These are phyloP conservation scores for Fusarium hainanense DNA, from an alignment of 2,329 filamentous ascomycete genomes.

Conservation along the genomic window DNA sequence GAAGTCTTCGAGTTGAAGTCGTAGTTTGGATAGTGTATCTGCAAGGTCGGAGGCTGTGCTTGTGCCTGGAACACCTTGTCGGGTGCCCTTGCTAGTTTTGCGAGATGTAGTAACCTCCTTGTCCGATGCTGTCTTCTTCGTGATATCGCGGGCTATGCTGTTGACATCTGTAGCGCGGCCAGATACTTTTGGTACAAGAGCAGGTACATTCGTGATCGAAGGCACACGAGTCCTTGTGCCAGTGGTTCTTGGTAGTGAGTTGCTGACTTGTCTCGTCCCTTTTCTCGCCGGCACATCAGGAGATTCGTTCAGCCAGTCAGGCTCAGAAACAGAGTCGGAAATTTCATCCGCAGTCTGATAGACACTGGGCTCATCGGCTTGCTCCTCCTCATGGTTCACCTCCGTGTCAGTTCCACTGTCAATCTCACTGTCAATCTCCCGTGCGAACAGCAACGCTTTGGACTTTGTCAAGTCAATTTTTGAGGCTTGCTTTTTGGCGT, in stretches of 20 bases:
- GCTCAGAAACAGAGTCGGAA: constrained; percentile 35
- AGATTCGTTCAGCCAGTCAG: constrained; percentile 31
- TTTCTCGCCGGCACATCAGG: constrained; percentile 8
- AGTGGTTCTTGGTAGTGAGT: neutral
- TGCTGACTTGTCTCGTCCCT: constrained; percentile 1
- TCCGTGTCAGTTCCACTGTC: constrained; percentile 23
- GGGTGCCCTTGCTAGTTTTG: constrained; percentile 11
- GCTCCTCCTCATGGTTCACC: constrained; percentile 5
- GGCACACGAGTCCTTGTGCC: neutral
- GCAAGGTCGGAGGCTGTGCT: constrained; percentile 39
- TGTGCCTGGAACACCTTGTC: constrained; percentile 1
- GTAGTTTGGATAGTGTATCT: constrained; percentile 41
- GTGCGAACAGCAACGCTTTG: constrained; percentile 17
- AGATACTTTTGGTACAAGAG: constrained; percentile 1
- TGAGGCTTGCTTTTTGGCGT: neutral
- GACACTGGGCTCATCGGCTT: constrained; percentile 39
- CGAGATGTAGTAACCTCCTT: constrained; percentile 2
- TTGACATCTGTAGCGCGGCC: neutral
- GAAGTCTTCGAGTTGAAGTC: constrained; percentile 40
- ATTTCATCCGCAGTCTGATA: constrained; percentile 43
- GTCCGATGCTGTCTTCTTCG: constrained; percentile 1
- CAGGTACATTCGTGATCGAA: constrained; percentile 9
- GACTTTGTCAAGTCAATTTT: constrained; percentile 6
- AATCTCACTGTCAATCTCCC: constrained; percentile 19
- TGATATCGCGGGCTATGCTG: neutral